Percentiles rank a stretch among this genome's conserved stretches.
These are phyloP conservation scores for Globisporangium rhizosaccharum DNA, from an alignment of 352 stramenopile species.

Conservation along the genomic window DNA sequence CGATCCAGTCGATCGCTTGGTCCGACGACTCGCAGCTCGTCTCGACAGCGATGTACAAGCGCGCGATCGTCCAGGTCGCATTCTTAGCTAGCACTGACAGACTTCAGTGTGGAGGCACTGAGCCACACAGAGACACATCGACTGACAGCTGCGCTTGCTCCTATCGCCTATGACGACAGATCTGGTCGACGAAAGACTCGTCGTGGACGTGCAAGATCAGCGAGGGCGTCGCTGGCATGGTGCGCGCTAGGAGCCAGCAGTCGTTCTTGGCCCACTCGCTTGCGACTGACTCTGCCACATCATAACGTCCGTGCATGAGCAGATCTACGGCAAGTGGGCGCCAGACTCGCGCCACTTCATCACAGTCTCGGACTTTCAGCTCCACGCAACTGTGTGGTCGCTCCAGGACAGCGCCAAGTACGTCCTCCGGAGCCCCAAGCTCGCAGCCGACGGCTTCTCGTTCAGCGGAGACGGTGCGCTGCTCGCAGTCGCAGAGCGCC, in stretches of 20 bases:
- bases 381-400: conserved; percentile 80
- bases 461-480: conserved; percentile 58
- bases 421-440: conserved; percentile 63
- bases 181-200: conserved; percentile 61
- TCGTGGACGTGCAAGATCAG: conserved; percentile 72
- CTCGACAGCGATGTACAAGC: conserved; percentile 57
- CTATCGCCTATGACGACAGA: conserved; percentile 5
- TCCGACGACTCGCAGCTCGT: conserved; percentile 66
- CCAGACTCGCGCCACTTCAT: conserved; percentile 65
- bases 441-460: conserved; percentile 53
- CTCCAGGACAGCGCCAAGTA: conserved; percentile 53
- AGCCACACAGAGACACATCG: too few species aligned
- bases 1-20: conserved; percentile 53
- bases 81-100: too few species aligned
- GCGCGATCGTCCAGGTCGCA: conserved; percentile 26
- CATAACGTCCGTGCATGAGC: background rate
- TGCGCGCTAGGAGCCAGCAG: conserved; percentile 5
- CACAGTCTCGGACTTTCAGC: conserved; percentile 81
- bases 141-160: too few species aligned
- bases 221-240: conserved; percentile 64
- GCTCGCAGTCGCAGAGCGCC: conserved; percentile 61
- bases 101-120: too few species aligned
- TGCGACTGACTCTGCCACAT: too few species aligned
- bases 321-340: conserved; percentile 37
- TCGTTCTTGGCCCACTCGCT: too few species aligned